Evolutionary conservation across 108 stramenopile species (phyloP), one percentile per base, ranked within the genome.

Genomic region (Cyclotella atomus): DNA sequence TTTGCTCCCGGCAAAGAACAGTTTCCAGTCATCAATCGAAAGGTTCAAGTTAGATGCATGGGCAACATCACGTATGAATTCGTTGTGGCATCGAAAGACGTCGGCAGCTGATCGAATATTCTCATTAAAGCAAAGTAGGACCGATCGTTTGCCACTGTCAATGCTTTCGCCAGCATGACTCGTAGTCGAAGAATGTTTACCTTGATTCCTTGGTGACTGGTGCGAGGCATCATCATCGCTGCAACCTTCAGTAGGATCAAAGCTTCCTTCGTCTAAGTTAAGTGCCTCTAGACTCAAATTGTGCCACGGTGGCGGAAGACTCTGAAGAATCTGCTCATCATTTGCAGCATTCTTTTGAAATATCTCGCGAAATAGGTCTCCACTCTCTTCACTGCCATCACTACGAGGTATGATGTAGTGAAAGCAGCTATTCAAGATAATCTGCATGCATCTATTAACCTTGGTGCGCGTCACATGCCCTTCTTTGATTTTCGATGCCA

Each of bases 371-470:
- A 92, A 91, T 0, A 76, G 60, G 32, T 84, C 86, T 17, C 91
- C 90, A n/a, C 84, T 89, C 65, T 92, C 94, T 68, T 92, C 90
- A 4, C 84, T 84, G 1, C 94, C 94, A 81, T 92, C 94, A 24
- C 89, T 82, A 34, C 88, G 69, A 1, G 91, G 94, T 28, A 95
- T 95, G 25, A 95, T 92, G 79, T 95, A 95, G 68, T 95, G 94
- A 68, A 95, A 95, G 75, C 94, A 95, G 23, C 86, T 88, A 80
- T 95, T 95, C 62, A 95, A 81, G 41, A 95, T 95, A 34, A 95
- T 91, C 68, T 95, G 94, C 93, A 95, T 95, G 81, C 94, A 95
- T 20, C 94, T 79, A 68, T 95, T 95, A 15, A 95, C 94, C 50
- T 92, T 95, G 24, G 94, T 95, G 32, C 94, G 70, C 19, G 94